These are phyloP conservation scores for Aspergillus ostianus DNA, from an alignment of 495 filamentous ascomycete species.

Conservation along the genomic window DNA sequence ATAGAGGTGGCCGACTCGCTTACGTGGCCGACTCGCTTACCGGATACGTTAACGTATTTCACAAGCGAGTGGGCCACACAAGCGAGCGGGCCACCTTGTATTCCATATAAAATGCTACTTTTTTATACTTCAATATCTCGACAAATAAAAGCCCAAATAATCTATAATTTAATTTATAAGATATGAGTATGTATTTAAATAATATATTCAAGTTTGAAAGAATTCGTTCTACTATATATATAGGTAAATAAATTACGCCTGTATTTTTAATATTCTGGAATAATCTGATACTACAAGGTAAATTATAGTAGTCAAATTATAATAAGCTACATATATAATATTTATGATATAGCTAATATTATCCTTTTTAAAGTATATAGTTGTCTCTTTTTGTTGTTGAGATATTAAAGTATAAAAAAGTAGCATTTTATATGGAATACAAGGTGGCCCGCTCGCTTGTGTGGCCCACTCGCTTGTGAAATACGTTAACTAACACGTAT, in stretches of 20 bases:
- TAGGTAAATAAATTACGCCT: constrained; percentile 2
- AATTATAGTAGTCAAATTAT: not conserved
- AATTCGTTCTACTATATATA: not conserved
- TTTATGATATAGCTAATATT: not conserved
- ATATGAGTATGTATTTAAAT: not conserved
- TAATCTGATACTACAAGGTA: not conserved
- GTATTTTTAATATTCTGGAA: not conserved
- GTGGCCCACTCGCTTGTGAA: constrained; percentile 1
- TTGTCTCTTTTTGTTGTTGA: not conserved
- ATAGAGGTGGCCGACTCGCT: no score
- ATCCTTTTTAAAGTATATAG: not conserved
- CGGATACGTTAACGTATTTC: not conserved
- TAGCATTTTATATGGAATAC: no score
- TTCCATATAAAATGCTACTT: constrained; percentile 4
- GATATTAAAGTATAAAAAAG: constrained; percentile 3
- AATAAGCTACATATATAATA: constrained; percentile 2
- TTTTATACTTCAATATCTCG: constrained; percentile 1
- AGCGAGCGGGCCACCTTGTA: not conserved
- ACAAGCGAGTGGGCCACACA: not conserved
- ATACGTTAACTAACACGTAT: no score
- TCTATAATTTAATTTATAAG: not conserved
- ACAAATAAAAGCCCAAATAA: not conserved
- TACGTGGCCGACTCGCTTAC: no score
- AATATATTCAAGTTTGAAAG: not conserved
- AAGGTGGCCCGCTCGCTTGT: not conserved